Percentiles rank a stretch among this genome's conserved stretches.
These are phyloP conservation scores for Bonia amplexicaulis DNA, from an alignment of 176 grass and related monocot species.

Conservation along the genomic window DNA sequence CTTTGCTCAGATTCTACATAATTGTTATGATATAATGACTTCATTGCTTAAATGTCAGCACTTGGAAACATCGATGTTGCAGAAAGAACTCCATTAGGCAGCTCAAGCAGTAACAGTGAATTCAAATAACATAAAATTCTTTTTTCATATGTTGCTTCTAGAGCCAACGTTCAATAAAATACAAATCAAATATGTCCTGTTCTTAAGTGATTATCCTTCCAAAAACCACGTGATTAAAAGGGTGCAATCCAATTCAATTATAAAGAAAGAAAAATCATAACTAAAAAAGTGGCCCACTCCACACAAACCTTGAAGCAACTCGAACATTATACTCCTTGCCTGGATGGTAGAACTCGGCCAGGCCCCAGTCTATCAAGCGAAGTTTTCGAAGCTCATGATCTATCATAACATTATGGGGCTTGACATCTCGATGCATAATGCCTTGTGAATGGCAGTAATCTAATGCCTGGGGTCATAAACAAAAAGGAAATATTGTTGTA, in stretches of 20 bases:
- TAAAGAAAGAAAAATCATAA: not conserved
- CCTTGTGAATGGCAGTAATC: slow-evolving; percentile 95
- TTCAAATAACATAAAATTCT: not conserved
- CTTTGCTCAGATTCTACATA: not conserved
- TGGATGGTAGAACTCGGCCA: slow-evolving; percentile 95
- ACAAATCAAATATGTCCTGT: not conserved
- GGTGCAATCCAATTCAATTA: not conserved
- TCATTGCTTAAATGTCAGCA: not conserved
- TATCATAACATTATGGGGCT: slow-evolving; percentile 98
- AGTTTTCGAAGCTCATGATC: slow-evolving; percentile 91
- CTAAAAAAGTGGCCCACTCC: not conserved
- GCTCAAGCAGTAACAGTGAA: not conserved
- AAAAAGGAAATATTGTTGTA: slow-evolving; percentile 7
- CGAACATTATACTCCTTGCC: slow-evolving; percentile 95
- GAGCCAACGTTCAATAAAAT: slow-evolving; percentile 1
- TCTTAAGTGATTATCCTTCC: not conserved
- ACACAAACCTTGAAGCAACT: slow-evolving; percentile 89
- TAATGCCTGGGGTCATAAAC: slow-evolving; percentile 50
- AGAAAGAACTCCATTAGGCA: slow-evolving; percentile 4
- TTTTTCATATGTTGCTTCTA: not conserved
- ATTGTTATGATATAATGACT: not conserved
- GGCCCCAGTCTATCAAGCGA: slow-evolving; percentile 92
- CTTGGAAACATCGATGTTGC: not conserved
- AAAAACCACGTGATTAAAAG: not conserved
- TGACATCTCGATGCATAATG: slow-evolving; percentile 98